Conservation (phyloP, 208 protist genomes). For the Crithidia sp. region DNA sequence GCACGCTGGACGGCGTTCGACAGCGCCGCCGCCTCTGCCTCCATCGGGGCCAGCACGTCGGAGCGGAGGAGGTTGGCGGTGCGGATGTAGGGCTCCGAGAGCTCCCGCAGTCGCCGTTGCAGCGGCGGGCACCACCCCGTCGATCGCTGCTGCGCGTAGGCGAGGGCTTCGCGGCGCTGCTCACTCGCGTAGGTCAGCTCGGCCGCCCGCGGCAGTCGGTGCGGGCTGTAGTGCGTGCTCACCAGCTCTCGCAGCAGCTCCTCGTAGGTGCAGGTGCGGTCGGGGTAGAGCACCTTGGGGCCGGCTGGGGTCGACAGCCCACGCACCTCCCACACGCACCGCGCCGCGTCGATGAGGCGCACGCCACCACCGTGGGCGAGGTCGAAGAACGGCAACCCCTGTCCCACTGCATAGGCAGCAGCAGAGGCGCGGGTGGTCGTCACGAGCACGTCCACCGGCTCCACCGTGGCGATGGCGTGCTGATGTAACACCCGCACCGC, state of each 20-base stretch:
- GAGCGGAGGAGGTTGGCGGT: conserved; percentile 61
- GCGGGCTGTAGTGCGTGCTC: conserved; percentile 66
- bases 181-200: conserved; percentile 36
- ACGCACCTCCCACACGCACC: conserved; percentile 65
- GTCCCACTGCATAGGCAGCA: conserved; percentile 63
- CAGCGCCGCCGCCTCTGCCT: background rate
- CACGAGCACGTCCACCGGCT: conserved; percentile 65
- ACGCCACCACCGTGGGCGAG: conserved; percentile 70
- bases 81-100: conserved; percentile 78
- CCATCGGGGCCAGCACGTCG: conserved; percentile 49
- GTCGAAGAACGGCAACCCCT: conserved; percentile 86
- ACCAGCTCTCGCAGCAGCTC: conserved; percentile 69
- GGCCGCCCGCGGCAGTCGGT: conserved; percentile 56
- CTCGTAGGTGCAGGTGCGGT: conserved; percentile 41
- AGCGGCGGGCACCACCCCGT: conserved; percentile 55
- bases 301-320: conserved; percentile 49
- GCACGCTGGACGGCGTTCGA: background rate
- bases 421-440: conserved; percentile 34
- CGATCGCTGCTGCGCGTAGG: conserved; percentile 29
- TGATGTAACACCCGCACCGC: conserved; percentile 77
- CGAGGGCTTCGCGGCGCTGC: conserved; percentile 34
- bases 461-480: conserved; percentile 58
- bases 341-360: conserved; percentile 80
- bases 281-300: conserved; percentile 25
- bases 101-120: conserved; percentile 57